These are phyloP conservation scores for Posidonia australis DNA, from an alignment of 106 monocot species.

Conservation along the genomic window DNA sequence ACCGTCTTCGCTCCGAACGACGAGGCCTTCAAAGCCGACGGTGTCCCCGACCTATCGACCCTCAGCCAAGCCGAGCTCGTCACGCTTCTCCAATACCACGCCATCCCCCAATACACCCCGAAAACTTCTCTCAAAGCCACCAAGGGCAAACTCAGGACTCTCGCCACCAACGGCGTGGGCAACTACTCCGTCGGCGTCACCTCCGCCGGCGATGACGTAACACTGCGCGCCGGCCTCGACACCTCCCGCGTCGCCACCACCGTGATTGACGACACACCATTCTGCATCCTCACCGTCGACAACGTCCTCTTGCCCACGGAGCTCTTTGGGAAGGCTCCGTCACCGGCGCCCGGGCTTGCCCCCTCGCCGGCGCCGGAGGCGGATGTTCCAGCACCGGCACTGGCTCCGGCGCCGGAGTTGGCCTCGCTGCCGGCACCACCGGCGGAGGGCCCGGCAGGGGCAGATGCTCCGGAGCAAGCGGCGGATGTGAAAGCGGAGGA, in stretches of 20 bases:
- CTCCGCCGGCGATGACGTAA: slow-evolving; percentile 58
- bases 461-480: neutral
- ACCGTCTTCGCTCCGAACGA: slow-evolving; percentile 92
- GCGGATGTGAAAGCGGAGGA: neutral
- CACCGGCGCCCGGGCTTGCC: slow-evolving; percentile 8
- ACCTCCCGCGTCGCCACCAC: slow-evolving; percentile 53
- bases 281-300: slow-evolving; percentile 29
- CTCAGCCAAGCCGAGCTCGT: slow-evolving; percentile 79
- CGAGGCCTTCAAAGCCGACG: slow-evolving; percentile 75
- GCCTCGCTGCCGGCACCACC: slow-evolving; percentile 8
- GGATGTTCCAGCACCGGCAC: slow-evolving; percentile 1
- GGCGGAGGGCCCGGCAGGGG: neutral
- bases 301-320: slow-evolving; percentile 21
- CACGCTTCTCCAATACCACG: slow-evolving; percentile 88
- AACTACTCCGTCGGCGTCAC: slow-evolving; percentile 56
- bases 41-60: slow-evolving; percentile 41
- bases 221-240: slow-evolving; percentile 63
- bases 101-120: slow-evolving; percentile 62
- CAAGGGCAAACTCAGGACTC: slow-evolving; percentile 31
- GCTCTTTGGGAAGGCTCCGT: slow-evolving; percentile 20
- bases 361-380: neutral
- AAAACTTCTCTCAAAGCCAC: slow-evolving; percentile 53
- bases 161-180: slow-evolving; percentile 64
- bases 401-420: slow-evolving; percentile 1
- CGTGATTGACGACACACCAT: slow-evolving; percentile 20